A percentile compares a stretch with the other conserved stretches of the same genome.
Evolutionary conservation across 306 rosid genomes (phyloP).

Genomic region (Quercus cerris): DNA sequence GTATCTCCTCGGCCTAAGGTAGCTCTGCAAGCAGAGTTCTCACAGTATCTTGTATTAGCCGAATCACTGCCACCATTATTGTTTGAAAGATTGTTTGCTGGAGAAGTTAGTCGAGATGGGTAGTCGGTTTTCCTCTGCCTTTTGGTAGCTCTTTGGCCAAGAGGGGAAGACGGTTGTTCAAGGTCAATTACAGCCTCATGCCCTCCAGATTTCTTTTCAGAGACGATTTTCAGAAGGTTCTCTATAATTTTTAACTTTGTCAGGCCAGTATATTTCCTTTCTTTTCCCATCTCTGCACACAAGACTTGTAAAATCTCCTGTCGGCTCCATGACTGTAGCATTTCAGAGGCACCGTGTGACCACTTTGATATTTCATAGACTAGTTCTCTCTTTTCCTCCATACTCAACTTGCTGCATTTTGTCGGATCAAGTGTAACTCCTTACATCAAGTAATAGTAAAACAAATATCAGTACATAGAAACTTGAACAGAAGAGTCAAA

Average conservation of each 20-base stretch:
- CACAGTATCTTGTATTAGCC: constrained; percentile 50
- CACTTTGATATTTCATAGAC: constrained; percentile 77
- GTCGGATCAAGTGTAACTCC: constrained; percentile 57
- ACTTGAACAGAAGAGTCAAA: not conserved
- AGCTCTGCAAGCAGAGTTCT: constrained; percentile 95
- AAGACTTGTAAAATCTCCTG: constrained; percentile 90
- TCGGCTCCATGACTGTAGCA: constrained; percentile 93
- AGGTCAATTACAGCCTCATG: constrained; percentile 38
- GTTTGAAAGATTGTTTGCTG: constrained; percentile 35
- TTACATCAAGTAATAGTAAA: constrained; percentile 28
- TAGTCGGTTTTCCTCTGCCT: constrained; percentile 89
- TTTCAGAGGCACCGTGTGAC: constrained; percentile 76
- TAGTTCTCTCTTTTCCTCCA: constrained; percentile 85
- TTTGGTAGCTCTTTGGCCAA: constrained; percentile 63
- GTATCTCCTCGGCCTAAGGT: constrained; percentile 49
- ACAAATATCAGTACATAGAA: constrained; percentile 15
- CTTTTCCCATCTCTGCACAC: constrained; percentile 99
- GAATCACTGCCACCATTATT: constrained; percentile 36
- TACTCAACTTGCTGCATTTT: constrained; percentile 60
- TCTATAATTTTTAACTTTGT: constrained; percentile 93
- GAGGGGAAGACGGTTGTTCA: constrained; percentile 57
- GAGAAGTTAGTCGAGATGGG: constrained; percentile 62
- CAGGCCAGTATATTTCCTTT: constrained; percentile 95
- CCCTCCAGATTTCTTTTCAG: constrained; percentile 73
- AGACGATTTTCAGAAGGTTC: constrained; percentile 79